A percentile compares a stretch with the other conserved stretches of the same genome.
phyloP scores from a whole-genome alignment of 768 basidiomycete genomes.

The Panaeolus cyanescens region DNA sequence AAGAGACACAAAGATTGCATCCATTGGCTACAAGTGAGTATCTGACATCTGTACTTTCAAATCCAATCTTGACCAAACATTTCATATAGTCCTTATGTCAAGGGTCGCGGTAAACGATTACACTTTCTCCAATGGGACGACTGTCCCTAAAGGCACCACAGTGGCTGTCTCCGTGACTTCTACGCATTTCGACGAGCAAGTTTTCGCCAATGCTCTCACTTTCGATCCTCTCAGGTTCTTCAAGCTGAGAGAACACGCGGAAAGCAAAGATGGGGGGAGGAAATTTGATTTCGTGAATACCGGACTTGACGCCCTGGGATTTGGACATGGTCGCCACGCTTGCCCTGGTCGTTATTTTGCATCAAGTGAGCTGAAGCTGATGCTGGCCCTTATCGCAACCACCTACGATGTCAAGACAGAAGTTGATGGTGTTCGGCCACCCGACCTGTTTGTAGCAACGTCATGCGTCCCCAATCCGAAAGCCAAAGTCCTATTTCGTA shows the following conservation, averaged over 20 bases:
- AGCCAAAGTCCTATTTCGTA: constrained; percentile 6
- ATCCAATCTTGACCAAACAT: neutral
- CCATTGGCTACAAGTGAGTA: constrained; percentile 28
- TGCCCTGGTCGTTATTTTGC: constrained; percentile 47
- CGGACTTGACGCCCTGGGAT: constrained; percentile 23
- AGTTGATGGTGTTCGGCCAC: constrained; percentile 1
- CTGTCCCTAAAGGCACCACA: constrained; percentile 35
- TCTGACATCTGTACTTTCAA: neutral
- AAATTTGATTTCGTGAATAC: constrained; percentile 22
- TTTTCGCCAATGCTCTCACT: constrained; percentile 25
- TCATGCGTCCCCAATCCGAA: constrained; percentile 9
- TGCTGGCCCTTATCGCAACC: constrained; percentile 35
- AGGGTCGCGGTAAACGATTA: constrained; percentile 4
- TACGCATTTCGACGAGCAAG: constrained; percentile 29
- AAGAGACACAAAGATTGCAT: constrained; percentile 41
- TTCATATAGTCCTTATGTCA: neutral
- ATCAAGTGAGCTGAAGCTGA: constrained; percentile 36
- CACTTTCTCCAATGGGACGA: constrained; percentile 42
- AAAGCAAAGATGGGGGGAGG: constrained; percentile 14
- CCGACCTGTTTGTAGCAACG: constrained; percentile 2
- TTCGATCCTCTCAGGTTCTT: constrained; percentile 33
- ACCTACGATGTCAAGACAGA: constrained; percentile 37
- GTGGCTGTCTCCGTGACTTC: constrained; percentile 27
- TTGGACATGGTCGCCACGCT: constrained; percentile 32
- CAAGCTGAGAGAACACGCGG: neutral